These are phyloP conservation scores for Arachis stenosperma DNA, from an alignment of 306 rosid species.

Conservation along the genomic window DNA sequence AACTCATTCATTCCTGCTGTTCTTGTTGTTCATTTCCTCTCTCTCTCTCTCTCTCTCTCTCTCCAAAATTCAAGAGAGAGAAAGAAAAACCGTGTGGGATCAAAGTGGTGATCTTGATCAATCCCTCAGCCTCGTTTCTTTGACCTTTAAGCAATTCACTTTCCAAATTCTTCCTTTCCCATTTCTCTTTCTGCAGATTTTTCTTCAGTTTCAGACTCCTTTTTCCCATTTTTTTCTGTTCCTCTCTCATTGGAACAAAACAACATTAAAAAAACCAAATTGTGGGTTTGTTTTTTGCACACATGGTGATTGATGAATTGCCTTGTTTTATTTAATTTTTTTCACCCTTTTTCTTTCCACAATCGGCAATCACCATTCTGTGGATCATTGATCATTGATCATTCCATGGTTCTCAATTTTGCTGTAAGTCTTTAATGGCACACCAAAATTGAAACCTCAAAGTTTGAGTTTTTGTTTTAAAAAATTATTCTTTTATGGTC, in stretches of 20 bases:
- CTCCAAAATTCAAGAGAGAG: conserved; percentile 30
- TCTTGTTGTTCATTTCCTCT: neutral
- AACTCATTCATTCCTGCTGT: conserved; percentile 20
- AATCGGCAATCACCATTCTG: neutral
- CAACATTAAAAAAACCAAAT: neutral
- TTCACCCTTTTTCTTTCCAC: neutral
- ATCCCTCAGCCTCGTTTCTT: conserved; percentile 19
- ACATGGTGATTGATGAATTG: neutral
- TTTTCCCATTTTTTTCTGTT: neutral
- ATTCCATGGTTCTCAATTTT: neutral
- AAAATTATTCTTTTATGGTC: neutral
- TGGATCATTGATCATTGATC: conserved; percentile 3
- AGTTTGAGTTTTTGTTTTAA: neutral
- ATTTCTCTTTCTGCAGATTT: conserved; percentile 12
- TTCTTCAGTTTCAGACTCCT: conserved; percentile 6
- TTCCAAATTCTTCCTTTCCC: neutral
- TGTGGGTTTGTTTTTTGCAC: neutral
- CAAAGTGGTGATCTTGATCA: conserved; percentile 4
- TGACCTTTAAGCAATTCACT: conserved; percentile 39
- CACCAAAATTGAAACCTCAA: conserved; percentile 17
- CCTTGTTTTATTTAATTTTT: neutral
- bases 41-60: conserved; percentile 35
- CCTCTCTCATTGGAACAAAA: neutral
- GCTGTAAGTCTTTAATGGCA: conserved; percentile 1
- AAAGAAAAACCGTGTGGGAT: conserved; percentile 30